These are phyloP conservation scores for Dendrobium catenatum DNA, from an alignment of 106 monocot genomes.

Conservation along the genomic window DNA sequence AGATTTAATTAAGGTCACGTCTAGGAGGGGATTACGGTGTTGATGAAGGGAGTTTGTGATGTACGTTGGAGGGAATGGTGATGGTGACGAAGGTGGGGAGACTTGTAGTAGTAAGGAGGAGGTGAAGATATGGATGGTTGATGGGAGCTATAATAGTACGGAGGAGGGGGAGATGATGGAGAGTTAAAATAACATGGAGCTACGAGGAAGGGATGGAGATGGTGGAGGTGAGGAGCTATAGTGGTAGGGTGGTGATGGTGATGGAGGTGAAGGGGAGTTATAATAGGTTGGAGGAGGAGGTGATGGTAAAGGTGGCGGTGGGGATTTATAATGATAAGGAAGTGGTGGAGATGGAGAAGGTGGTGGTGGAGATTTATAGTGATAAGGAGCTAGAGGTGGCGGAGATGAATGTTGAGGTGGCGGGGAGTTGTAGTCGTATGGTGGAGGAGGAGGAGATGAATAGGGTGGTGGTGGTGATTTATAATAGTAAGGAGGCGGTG, in stretches of 20 bases:
- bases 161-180: constrained; percentile 13
- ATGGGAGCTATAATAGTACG: constrained; percentile 7
- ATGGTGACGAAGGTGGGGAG: constrained; percentile 13
- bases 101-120: constrained; percentile 9
- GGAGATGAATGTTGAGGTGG: constrained; percentile 1
- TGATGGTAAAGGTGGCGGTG: constrained; percentile 4
- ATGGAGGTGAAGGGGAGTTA: constrained; percentile 8
- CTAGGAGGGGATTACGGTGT: constrained; percentile 11
- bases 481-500: too few relatives aligned
- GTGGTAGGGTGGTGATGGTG: constrained; percentile 17
- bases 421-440: constrained; percentile 3
- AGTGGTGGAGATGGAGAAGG: constrained; percentile 13
- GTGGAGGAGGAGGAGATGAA: too few relatives aligned
- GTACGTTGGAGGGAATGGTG: not conserved
- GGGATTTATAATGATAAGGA: constrained; percentile 19
- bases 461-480: too few relatives aligned
- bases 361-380: constrained; percentile 27
- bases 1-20: constrained; percentile 7
- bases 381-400: constrained; percentile 11
- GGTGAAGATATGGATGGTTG: constrained; percentile 2
- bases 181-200: constrained; percentile 5
- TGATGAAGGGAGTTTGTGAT: constrained; percentile 18
- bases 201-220: not conserved
- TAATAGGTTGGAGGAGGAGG: not conserved
- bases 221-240: constrained; percentile 25